These are phyloP conservation scores for Seiridium unicorne DNA, from an alignment of 2,329 filamentous ascomycete genomes.

Conservation along the genomic window DNA sequence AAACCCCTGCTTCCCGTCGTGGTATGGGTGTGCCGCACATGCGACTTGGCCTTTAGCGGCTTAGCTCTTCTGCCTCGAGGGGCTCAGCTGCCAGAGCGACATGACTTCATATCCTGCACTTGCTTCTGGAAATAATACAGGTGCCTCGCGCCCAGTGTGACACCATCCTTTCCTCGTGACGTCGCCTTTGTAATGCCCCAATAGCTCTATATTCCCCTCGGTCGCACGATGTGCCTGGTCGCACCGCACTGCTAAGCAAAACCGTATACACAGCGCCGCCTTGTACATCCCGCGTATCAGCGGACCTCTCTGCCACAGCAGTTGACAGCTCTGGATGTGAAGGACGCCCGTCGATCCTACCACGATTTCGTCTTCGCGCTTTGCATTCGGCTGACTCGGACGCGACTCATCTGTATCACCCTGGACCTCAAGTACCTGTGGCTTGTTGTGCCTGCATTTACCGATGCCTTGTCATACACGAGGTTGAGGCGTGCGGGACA, in stretches of 20 bases:
- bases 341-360: background rate
- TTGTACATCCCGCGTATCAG: conserved; percentile 1
- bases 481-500: background rate
- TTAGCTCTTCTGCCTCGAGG: conserved; percentile 2
- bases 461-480: conserved; percentile 4
- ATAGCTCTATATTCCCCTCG: background rate
- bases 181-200: background rate
- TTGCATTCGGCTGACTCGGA: background rate
- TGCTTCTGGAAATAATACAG: background rate
- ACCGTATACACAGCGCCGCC: background rate
- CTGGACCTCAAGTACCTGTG: conserved; percentile 7
- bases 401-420: conserved; percentile 1
- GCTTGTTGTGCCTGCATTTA: conserved; percentile 5
- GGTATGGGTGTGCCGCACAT: conserved; percentile 1
- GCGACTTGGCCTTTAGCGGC: background rate
- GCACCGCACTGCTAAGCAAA: background rate
- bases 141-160: conserved; percentile 3
- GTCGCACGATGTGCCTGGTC: conserved; percentile 6
- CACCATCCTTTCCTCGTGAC: background rate
- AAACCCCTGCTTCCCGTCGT: conserved; percentile 4
- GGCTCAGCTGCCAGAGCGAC: conserved; percentile 5
- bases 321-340: background rate
- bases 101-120: conserved; percentile 5
- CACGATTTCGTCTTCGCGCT: background rate
- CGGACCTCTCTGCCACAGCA: background rate